These are phyloP conservation scores for Mortierella sp. DNA, from an alignment of 371 early-diverging fungal genomes.

Conservation along the genomic window DNA sequence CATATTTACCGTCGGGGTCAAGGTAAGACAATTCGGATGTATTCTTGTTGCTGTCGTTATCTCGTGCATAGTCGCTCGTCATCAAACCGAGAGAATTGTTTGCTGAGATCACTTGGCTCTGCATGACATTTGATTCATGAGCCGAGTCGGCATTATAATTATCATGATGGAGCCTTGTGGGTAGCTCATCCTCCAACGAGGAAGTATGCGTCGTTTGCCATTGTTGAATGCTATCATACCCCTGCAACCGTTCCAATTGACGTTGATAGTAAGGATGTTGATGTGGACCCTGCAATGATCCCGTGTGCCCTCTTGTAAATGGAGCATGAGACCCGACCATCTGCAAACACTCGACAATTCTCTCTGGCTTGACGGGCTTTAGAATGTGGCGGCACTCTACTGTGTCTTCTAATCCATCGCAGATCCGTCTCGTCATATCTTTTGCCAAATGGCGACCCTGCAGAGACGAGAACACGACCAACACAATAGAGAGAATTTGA, in stretches of 20 bases:
- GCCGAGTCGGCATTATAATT: too few species aligned
- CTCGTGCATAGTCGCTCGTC: slow-evolving; percentile 29
- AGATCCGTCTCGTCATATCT: slow-evolving; percentile 40
- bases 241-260: neutral
- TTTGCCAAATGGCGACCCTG: slow-evolving; percentile 34
- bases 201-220: neutral
- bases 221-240: neutral
- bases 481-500: slow-evolving; percentile 25
- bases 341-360: slow-evolving; percentile 39
- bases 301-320: neutral
- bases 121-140: too few species aligned
- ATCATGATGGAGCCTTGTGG: too few species aligned
- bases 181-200: neutral
- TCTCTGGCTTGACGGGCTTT: slow-evolving; percentile 42
- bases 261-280: neutral
- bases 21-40: slow-evolving; percentile 20
- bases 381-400: slow-evolving; percentile 42
- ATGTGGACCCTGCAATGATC: neutral
- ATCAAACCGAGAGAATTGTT: slow-evolving; percentile 12
- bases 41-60: slow-evolving; percentile 36
- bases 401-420: slow-evolving; percentile 33
- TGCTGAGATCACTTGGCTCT: slow-evolving; percentile 14
- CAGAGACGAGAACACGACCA: slow-evolving; percentile 43
- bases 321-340: slow-evolving; percentile 22
- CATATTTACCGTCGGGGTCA: slow-evolving; percentile 1